phyloP scores from a whole-genome alignment of 139 green algal genomes.

The Axilococcus clingmanii region DNA sequence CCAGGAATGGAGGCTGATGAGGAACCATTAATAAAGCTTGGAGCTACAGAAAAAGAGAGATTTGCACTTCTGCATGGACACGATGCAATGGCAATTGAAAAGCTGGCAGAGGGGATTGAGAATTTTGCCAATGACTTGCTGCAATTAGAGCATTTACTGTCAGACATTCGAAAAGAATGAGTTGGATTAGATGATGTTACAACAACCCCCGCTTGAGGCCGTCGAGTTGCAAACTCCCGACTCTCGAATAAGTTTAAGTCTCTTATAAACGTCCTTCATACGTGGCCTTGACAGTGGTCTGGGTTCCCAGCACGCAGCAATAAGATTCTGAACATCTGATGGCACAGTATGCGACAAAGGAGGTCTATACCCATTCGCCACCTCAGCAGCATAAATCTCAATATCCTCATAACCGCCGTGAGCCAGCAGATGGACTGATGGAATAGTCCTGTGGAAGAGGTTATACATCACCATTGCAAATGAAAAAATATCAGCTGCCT shows the following conservation, averaged over 20 bases:
- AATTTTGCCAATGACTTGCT: constrained; percentile 51
- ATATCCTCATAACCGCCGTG: constrained; percentile 19
- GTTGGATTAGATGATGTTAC: too few species aligned
- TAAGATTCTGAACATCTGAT: too few species aligned
- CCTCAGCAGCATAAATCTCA: constrained; percentile 13
- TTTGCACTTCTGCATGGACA: constrained; percentile 55
- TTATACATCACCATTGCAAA: constrained; percentile 74
- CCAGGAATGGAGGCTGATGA: constrained; percentile 31
- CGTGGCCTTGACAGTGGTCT: too few species aligned
- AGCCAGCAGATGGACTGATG: constrained; percentile 47
- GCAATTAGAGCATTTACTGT: constrained; percentile 49
- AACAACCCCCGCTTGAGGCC: too few species aligned
- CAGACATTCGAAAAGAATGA: too few species aligned
- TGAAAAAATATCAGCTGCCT: constrained; percentile 65
- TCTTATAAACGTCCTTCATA: too few species aligned
- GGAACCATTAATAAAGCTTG: constrained; percentile 19
- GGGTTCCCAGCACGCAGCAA: too few species aligned
- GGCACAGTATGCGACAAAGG: too few species aligned
- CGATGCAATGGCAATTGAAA: constrained; percentile 79
- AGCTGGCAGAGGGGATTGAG: constrained; percentile 78
- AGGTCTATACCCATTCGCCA: constrained; percentile 32
- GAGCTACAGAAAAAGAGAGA: constrained; percentile 20
- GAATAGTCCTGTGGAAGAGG: constrained; percentile 48
- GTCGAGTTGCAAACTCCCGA: too few species aligned
- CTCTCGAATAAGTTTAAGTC: too few species aligned